phyloP scores from a whole-genome alignment of 805 yeast species.

The Middelhovenomyces tepae region DNA sequence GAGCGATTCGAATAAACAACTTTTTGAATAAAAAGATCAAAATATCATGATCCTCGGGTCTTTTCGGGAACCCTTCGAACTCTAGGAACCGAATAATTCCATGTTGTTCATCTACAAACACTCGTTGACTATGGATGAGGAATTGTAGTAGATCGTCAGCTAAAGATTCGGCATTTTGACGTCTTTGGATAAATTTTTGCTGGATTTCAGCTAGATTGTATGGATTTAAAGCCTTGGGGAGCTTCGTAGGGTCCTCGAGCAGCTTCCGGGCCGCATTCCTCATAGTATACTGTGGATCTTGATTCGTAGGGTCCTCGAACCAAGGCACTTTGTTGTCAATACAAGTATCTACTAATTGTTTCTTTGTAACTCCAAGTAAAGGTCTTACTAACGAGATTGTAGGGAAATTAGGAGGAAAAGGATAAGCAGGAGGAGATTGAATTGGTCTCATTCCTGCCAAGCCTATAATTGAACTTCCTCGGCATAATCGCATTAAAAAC shows the following conservation, averaged over 20 bases:
- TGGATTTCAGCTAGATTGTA: no score
- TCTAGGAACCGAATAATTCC: no score
- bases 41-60: no score
- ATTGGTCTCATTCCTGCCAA: constrained; percentile 45
- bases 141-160: no score
- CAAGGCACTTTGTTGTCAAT: constrained; percentile 34
- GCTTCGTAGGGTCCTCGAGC: constrained; percentile 5
- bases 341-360: constrained; percentile 40
- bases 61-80: no score
- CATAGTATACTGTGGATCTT: constrained; percentile 42
- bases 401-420: constrained; percentile 8
- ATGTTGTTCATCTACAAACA: no score
- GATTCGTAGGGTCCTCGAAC: constrained; percentile 67
- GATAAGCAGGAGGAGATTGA: constrained; percentile 9
- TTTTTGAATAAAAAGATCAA: not conserved
- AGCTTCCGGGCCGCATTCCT: constrained; percentile 47
- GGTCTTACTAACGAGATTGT: constrained; percentile 40
- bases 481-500: constrained; percentile 43
- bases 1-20: not conserved
- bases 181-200: no score
- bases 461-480: constrained; percentile 46
- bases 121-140: no score
- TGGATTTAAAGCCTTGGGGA: constrained; percentile 20
- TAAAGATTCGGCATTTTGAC: no score
- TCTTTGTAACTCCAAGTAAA: constrained; percentile 38